These are phyloP conservation scores for Colletotrichum sp. DNA, from an alignment of 2,329 filamentous ascomycete genomes.

Conservation along the genomic window DNA sequence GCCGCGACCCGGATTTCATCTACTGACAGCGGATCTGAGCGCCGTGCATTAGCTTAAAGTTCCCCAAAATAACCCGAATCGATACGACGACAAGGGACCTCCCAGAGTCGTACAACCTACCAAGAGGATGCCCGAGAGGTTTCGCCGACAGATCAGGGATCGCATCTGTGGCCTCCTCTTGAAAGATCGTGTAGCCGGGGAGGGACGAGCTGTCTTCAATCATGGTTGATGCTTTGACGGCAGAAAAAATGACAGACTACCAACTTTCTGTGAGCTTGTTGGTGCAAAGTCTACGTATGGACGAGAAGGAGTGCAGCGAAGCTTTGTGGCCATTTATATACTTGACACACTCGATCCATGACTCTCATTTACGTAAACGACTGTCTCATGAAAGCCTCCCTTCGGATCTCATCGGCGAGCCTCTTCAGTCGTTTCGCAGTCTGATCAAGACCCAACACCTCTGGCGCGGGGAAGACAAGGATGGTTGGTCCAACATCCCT, in stretches of 20 bases:
- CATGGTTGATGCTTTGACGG: conserved; percentile 31
- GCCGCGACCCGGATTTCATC: conserved; percentile 58
- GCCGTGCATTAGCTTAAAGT: neutral
- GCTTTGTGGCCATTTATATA: neutral
- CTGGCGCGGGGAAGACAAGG: neutral
- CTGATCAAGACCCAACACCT: neutral
- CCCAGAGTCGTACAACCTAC: conserved; percentile 23
- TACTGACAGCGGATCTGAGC: conserved; percentile 55
- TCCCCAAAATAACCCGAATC: neutral
- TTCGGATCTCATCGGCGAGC: neutral
- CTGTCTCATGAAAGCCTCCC: conserved; percentile 25
- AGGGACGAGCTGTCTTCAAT: conserved; percentile 47
- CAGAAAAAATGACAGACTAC: neutral
- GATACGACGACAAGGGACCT: neutral
- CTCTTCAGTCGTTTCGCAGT: neutral
- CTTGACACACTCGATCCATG: neutral
- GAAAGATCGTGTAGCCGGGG: conserved; percentile 50
- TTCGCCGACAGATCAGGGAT: conserved; percentile 37
- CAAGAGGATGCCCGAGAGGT: conserved; percentile 41
- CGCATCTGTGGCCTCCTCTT: conserved; percentile 43
- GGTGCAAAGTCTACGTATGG: neutral
- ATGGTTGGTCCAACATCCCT: neutral
- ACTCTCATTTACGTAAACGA: conserved; percentile 21
- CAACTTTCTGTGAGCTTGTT: neutral
- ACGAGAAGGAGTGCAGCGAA: neutral